Percentiles rank a stretch among this genome's conserved stretches.
phyloP scores from a whole-genome alignment of 2,329 filamentous ascomycete species.

The Sclerotinia spermophila region DNA sequence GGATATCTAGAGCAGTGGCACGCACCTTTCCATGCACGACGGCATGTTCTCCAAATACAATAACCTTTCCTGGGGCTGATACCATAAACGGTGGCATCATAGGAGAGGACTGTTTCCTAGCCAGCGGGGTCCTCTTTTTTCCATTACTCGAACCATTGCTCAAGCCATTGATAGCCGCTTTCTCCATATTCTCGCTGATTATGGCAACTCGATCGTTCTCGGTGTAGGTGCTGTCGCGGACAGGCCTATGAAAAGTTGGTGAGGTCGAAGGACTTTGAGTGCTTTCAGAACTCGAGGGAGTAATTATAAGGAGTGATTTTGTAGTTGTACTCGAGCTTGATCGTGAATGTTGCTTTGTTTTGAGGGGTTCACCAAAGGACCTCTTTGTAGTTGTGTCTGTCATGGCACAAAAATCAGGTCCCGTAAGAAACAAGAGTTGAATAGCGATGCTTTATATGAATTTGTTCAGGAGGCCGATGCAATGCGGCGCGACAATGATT shows the following conservation, averaged over 20 bases:
- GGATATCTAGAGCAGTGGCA: conserved; percentile 7
- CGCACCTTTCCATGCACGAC: conserved; percentile 93
- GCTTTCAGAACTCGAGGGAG: conserved; percentile 20
- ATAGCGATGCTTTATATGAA: not conserved
- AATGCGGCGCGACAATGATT: not conserved
- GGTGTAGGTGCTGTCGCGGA: not conserved
- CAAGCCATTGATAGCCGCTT: conserved; percentile 23
- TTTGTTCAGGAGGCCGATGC: not conserved
- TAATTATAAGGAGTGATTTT: conserved; percentile 14
- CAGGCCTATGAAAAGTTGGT: conserved; percentile 17
- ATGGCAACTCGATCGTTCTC: conserved; percentile 10
- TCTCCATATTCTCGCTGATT: conserved; percentile 14
- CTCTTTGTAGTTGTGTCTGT: conserved; percentile 9
- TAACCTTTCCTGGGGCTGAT: conserved; percentile 95
- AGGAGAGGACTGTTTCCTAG: conserved; percentile 57
- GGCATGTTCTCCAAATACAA: conserved; percentile 95
- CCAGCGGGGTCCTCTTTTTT: conserved; percentile 10
- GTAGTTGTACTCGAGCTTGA: conserved; percentile 19
- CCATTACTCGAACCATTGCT: conserved; percentile 24
- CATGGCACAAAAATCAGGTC: conserved; percentile 11
- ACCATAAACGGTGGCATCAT: conserved; percentile 94
- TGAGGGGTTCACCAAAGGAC: conserved; percentile 7
- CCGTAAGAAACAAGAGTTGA: not conserved
- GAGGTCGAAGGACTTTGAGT: conserved; percentile 19
- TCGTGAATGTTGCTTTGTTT: conserved; percentile 10